Evolutionary conservation across 106 monocot genomes (phyloP).

Genomic region (Allium fistulosum): DNA sequence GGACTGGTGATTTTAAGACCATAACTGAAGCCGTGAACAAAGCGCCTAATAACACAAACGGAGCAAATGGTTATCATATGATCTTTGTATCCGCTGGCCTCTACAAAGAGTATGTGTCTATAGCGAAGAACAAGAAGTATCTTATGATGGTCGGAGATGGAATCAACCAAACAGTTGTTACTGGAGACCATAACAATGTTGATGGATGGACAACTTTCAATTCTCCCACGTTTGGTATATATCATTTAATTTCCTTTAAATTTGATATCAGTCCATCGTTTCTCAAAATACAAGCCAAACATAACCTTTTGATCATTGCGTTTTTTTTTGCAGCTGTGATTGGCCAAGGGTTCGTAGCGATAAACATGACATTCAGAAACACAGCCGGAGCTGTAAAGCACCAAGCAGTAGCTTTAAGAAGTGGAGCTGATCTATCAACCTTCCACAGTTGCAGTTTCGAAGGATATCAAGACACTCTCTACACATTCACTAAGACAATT

Average conservation of each 20-base stretch:
- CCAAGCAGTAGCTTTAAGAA: background rate
- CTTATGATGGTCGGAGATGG: background rate
- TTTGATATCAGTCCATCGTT: background rate
- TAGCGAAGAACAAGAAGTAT: background rate
- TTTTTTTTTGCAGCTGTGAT: background rate
- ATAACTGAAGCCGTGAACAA: conserved; percentile 19
- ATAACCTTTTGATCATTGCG: background rate
- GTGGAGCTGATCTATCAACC: background rate
- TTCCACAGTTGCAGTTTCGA: background rate
- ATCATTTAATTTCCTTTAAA: background rate
- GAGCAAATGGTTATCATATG: background rate
- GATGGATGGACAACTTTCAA: background rate
- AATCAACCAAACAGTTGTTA: background rate
- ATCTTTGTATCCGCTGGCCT: background rate
- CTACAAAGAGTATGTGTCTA: background rate
- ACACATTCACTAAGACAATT: conserved; percentile 16
- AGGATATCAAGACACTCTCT: conserved; percentile 3
- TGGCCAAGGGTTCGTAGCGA: background rate
- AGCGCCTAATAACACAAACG: background rate
- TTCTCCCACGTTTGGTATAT: background rate
- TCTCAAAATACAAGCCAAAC: background rate
- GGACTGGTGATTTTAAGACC: background rate
- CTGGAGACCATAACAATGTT: background rate
- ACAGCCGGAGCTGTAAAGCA: background rate
- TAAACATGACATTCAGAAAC: background rate